Evolutionary conservation across 805 yeast genomes (phyloP).

Genomic region (Hanseniaspora pseudoguilliermondii): DNA sequence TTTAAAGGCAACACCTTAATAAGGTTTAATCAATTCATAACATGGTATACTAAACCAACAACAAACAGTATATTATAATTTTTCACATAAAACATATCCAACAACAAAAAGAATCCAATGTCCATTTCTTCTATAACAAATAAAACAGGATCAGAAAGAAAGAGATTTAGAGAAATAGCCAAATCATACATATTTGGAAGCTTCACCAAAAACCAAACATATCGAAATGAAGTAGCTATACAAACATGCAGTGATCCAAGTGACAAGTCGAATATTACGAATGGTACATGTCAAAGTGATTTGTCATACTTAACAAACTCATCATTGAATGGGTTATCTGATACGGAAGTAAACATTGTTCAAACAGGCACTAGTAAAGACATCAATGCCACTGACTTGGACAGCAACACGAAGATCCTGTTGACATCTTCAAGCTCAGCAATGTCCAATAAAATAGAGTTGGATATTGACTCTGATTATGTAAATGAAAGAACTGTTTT

Average conservation of each 20-base stretch:
- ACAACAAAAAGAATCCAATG: background rate
- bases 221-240: background rate
- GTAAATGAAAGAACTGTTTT: conserved; percentile 23
- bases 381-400: background rate
- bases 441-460: background rate
- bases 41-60: too few relatives aligned
- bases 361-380: too few relatives aligned
- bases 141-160: conserved; percentile 12
- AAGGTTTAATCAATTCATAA: too few relatives aligned
- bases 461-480: background rate
- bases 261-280: background rate
- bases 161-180: conserved; percentile 11
- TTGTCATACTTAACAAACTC: background rate
- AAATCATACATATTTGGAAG: conserved; percentile 11
- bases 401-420: background rate
- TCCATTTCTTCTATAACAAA: background rate
- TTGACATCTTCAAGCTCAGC: background rate
- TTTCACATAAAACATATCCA: background rate
- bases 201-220: background rate
- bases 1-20: too few relatives aligned
- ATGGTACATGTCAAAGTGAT: background rate
- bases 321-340: background rate
- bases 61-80: too few relatives aligned
- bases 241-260: background rate
- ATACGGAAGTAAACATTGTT: background rate